A percentile compares a stretch with the other conserved stretches of the same genome.
These are phyloP conservation scores for Lathyrus tuberosus DNA, from an alignment of 306 rosid genomes.

Conservation along the genomic window DNA sequence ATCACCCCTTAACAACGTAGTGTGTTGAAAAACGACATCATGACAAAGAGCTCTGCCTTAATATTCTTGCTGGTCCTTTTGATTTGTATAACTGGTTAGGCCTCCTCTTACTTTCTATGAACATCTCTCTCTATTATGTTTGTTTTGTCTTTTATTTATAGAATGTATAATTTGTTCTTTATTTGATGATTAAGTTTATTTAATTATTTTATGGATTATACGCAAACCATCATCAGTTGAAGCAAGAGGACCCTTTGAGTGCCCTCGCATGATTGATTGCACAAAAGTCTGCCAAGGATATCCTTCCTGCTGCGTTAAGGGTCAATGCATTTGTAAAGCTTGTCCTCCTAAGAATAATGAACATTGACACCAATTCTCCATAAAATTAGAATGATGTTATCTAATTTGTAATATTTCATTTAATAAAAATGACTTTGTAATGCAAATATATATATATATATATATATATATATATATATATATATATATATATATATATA, in stretches of 20 bases:
- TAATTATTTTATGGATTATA: background rate
- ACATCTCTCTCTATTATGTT: background rate
- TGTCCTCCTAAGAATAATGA: background rate
- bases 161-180: background rate
- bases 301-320: background rate
- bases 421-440: too few species aligned
- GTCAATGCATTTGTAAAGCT: background rate
- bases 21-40: background rate
- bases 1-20: background rate
- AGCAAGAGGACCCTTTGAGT: background rate
- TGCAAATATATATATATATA: too few species aligned
- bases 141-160: background rate
- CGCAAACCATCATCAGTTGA: background rate
- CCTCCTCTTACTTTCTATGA: background rate
- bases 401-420: too few species aligned
- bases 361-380: background rate
- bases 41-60: background rate
- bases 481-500: too few species aligned
- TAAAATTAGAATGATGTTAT: background rate
- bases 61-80: background rate
- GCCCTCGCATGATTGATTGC: background rate
- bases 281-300: background rate
- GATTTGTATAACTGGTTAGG: constrained; percentile 5
- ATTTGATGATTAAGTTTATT: background rate
- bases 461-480: too few species aligned